phyloP scores from a whole-genome alignment of 441 rosid species.

The Adansonia rubrostipa region DNA sequence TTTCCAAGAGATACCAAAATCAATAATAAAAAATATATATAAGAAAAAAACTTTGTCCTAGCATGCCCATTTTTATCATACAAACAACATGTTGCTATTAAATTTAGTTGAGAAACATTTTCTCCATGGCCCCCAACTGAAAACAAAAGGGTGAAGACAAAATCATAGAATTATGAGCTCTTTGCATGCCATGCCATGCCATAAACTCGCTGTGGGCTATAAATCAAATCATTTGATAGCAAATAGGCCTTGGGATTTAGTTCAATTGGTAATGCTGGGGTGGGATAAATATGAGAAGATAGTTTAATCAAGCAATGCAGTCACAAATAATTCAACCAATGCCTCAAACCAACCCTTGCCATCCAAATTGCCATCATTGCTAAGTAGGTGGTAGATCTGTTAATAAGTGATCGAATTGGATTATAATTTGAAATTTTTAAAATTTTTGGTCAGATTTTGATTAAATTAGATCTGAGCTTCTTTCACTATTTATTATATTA shows the following conservation, averaged over 20 bases:
- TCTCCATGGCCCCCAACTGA: not conserved
- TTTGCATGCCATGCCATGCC: not conserved
- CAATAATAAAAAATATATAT: not conserved
- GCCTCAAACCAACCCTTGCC: not conserved
- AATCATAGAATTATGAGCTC: not conserved
- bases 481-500: no score
- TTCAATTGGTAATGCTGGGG: not conserved
- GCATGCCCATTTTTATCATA: not conserved
- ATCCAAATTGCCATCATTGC: not conserved
- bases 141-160: slow-evolving; percentile 11
- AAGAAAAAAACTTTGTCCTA: not conserved
- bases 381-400: not conserved
- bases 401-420: no score
- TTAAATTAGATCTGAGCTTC: no score
- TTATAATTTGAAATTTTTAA: no score
- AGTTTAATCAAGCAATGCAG: not conserved
- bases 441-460: no score
- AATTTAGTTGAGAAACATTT: not conserved
- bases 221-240: not conserved
- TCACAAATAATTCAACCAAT: not conserved
- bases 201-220: not conserved
- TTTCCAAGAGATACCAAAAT: not conserved
- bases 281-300: not conserved
- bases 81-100: not conserved
- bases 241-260: not conserved